Evolutionary conservation across 176 grass and related monocot genomes (phyloP).

Genomic region (Carex parvula): DNA sequence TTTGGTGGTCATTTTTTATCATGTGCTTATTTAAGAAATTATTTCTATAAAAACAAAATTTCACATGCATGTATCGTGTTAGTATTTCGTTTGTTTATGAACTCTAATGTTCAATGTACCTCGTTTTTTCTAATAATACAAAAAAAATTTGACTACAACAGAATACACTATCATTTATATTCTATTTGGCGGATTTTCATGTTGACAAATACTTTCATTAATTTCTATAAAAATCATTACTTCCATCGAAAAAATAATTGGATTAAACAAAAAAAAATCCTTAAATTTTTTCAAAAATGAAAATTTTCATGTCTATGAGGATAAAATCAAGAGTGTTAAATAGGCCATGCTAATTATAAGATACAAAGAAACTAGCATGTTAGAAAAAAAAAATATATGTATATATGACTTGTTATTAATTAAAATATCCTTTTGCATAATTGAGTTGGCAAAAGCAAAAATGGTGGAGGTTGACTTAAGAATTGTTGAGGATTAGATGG

Average conservation of each 20-base stretch:
- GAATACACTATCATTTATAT: neutral
- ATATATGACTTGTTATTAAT: neutral
- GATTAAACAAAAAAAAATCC: neutral
- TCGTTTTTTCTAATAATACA: neutral
- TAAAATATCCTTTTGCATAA: neutral
- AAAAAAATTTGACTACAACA: neutral
- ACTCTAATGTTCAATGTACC: neutral
- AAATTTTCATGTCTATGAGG: neutral
- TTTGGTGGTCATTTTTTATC: neutral
- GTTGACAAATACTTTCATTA: neutral
- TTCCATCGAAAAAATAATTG: neutral
- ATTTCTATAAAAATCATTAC: neutral
- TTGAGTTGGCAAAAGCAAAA: neutral
- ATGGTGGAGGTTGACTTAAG: neutral
- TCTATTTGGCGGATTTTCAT: neutral
- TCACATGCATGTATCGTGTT: neutral
- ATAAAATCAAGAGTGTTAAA: neutral
- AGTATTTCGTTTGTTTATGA: neutral
- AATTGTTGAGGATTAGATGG: neutral
- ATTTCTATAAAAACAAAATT: neutral
- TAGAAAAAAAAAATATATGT: too few species aligned
- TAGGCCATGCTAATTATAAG: neutral
- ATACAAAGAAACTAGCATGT: neutral
- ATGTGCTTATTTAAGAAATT: neutral
- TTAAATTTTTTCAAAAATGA: neutral